Evolutionary conservation across 1,284 basidiomycete species (phyloP), one percentile per base, ranked within the genome.

Genomic region (Farysia itapuensis): DNA sequence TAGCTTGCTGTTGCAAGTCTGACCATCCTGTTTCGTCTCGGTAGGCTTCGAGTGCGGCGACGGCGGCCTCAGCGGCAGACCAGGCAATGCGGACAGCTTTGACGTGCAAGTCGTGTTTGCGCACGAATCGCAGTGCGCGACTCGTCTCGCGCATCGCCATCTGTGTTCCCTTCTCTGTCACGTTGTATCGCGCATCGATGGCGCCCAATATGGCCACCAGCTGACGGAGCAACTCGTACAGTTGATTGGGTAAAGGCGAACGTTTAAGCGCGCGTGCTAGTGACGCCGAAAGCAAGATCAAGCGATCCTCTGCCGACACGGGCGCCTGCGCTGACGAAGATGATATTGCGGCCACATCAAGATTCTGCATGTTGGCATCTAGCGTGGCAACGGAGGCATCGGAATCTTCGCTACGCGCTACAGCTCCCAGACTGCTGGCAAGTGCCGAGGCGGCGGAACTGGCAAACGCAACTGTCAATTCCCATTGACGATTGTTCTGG

Each of bases 401-500:
- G 11, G 26, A 3, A 5, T 28, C 20, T 4, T 38, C 38, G 26
- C 30, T 39, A 13, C 42, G 38, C 3, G 50, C 64, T 1, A 63
- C 54, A 4, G 54, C 50, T 6, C 60, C 52, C 2, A 67, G 39
- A 35, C 60, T 64, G 22, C 37, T 45, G 4, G 61, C 61, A 0
- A 67, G 37, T 2, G 59, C 60, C 13, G 44, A 56, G 0, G 64
- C 64, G 12, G 60, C 60, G 1, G 60, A 56, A 25, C 42, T 44
- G 4, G 64, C 64, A 21, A 67, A 59, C 1, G 64, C 60, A 8
- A 52, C 56, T 12, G 59, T 46, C 3, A 67, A 34, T 32, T 67
- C 64, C 64, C 64, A 67, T 41, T 67, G 64, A 33, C 49, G 44
- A 44, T 51, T 51, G 43, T 54, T 54, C 41, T 54, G 57, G 34